A percentile compares a stretch with the other conserved stretches of the same genome.
These are phyloP conservation scores for Plasmodium adleri DNA, from an alignment of 169 alveolate genomes.

Conservation along the genomic window DNA sequence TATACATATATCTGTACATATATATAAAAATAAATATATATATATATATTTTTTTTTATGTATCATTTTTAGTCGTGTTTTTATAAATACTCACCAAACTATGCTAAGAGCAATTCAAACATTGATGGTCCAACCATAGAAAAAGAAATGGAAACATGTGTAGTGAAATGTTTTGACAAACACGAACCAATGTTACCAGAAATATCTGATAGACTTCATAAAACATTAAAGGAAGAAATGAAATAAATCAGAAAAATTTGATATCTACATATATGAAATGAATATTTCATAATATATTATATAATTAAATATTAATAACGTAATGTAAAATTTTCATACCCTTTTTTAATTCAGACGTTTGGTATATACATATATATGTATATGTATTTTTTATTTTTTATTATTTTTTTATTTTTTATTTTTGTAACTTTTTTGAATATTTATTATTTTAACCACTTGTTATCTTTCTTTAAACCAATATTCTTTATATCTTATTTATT, in stretches of 20 bases:
- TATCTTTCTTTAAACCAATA: too few relatives aligned
- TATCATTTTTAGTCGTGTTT: constrained; percentile 25
- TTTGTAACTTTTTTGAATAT: too few relatives aligned
- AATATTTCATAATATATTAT: background rate
- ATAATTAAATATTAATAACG: background rate
- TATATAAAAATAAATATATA: background rate
- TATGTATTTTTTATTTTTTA: background rate
- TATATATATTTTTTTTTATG: background rate
- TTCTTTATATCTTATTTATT: too few relatives aligned
- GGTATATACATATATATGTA: background rate
- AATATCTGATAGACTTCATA: constrained; percentile 76
- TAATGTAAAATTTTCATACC: background rate
- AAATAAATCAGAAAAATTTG: background rate
- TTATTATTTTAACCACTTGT: too few relatives aligned
- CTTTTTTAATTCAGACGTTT: background rate
- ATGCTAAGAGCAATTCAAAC: constrained; percentile 75
- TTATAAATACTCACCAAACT: constrained; percentile 79
- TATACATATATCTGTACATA: background rate
- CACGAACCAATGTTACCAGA: constrained; percentile 80
- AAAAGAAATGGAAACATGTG: constrained; percentile 84
- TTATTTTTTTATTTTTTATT: too few relatives aligned
- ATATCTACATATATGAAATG: background rate
- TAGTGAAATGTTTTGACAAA: constrained; percentile 83
- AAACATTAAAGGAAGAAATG: constrained; percentile 72
- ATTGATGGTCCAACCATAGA: constrained; percentile 75